phyloP scores from a whole-genome alignment of 495 filamentous ascomycete species.

The Chaetomium cochliodes region DNA sequence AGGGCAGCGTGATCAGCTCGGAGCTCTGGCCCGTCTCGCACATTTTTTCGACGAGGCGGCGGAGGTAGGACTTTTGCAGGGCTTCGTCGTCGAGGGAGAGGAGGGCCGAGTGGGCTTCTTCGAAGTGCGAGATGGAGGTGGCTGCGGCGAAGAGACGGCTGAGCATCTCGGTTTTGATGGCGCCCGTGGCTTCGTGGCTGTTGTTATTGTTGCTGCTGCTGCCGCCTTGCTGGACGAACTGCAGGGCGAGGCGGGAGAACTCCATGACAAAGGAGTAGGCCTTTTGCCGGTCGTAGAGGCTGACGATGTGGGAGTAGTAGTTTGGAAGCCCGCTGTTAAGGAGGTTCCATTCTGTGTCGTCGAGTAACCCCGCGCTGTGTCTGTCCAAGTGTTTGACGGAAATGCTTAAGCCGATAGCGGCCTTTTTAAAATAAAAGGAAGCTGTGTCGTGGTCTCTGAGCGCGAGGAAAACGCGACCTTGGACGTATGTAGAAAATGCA shows the following conservation, averaged over 20 bases:
- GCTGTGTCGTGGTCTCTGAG: constrained; percentile 70
- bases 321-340: constrained; percentile 74
- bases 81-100: constrained; percentile 67
- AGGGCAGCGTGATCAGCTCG: constrained; percentile 71
- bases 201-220: background rate
- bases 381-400: constrained; percentile 36
- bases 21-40: constrained; percentile 63
- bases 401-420: constrained; percentile 71
- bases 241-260: constrained; percentile 76
- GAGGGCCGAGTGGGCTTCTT: constrained; percentile 78
- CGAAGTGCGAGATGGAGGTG: constrained; percentile 71
- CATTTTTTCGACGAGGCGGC: constrained; percentile 67
- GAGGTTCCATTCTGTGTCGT: constrained; percentile 65
- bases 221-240: constrained; percentile 48
- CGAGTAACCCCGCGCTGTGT: constrained; percentile 61
- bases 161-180: constrained; percentile 64
- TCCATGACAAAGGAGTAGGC: constrained; percentile 77
- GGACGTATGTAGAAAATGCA: constrained; percentile 80
- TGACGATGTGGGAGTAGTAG: constrained; percentile 84
- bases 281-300: constrained; percentile 73
- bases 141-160: constrained; percentile 79
- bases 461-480: constrained; percentile 74
- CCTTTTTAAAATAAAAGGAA: constrained; percentile 73
- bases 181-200: constrained; percentile 36
- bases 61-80: constrained; percentile 62